Conservation (phyloP, 768 basidiomycete species). For the Hemileccinum impolitum region DNA sequence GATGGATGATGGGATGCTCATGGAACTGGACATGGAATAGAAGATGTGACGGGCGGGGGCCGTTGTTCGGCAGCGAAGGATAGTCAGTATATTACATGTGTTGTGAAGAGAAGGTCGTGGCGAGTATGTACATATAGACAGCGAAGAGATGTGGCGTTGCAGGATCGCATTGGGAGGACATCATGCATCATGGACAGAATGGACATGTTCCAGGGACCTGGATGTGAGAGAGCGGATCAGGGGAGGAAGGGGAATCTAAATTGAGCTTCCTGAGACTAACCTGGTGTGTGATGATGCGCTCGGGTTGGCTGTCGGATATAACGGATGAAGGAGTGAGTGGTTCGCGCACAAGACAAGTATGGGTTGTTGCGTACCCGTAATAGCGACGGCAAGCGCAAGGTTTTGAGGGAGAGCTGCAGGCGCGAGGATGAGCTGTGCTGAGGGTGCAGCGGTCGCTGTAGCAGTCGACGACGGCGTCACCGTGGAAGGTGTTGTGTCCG, state of each 20-base stretch:
- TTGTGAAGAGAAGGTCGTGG: no score
- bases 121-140: no score
- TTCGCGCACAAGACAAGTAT: neutral
- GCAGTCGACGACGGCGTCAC: slow-evolving; percentile 54
- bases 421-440: slow-evolving; percentile 47
- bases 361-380: slow-evolving; percentile 40
- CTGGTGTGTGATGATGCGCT: slow-evolving; percentile 43
- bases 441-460: slow-evolving; percentile 38
- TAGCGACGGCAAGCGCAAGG: slow-evolving; percentile 54
- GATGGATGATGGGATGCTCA: slow-evolving; percentile 58
- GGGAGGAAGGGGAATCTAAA: slow-evolving; percentile 2
- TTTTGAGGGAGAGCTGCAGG: slow-evolving; percentile 36
- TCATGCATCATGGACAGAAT: slow-evolving; percentile 29
- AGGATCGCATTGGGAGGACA: neutral
- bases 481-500: slow-evolving; percentile 49
- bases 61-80: no score
- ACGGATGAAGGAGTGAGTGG: slow-evolving; percentile 1
- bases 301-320: slow-evolving; percentile 44
- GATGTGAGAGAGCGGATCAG: slow-evolving; percentile 13
- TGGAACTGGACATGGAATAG: slow-evolving; percentile 47
- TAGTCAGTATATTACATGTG: slow-evolving; percentile 8
- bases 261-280: slow-evolving; percentile 32
- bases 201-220: slow-evolving; percentile 40
- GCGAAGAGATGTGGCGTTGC: no score
- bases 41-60: no score